Evolutionary conservation across 2,329 filamentous ascomycete genomes (phyloP), one percentile per base, ranked within the genome.

Genomic region (Fusarium sp.): DNA sequence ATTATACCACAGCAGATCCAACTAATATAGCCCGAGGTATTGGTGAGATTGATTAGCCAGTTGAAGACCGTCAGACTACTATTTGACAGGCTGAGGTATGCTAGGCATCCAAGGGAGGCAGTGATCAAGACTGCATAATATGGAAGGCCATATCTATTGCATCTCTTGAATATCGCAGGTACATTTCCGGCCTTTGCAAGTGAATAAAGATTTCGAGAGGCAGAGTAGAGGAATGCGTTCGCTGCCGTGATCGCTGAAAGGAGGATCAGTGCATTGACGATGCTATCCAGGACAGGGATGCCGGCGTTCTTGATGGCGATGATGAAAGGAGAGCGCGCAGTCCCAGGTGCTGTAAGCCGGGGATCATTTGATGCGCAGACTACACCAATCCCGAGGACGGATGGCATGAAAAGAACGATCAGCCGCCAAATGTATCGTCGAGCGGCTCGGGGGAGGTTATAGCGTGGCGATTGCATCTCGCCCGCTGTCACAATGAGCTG

Each of bases 321-420:
- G 14, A 59, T n/a, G 45, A 51, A 59, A 31, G 56, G 42, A 18
- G 24, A 38, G 12, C 33, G 35, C 36, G 24, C 42, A 49, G 42
- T 38, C 18, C 42, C 56, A 26, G 56, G n/a, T 36, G 24, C 56
- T 36, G 15, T 31, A 18, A 51, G 56, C 22, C 20, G 20, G 12
- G 24, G 42, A 10, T 51, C 56, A 12, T 20, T 39, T 51, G 33
- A 51, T 59, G 24, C 33, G 15, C 33, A 59, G 14, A 59, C 20
- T 18, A 38, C 26, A 35, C 42, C 20, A 28, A 31, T 51, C 14
- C n/a, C 42, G 17, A 51, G 17, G 24, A 38, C 11, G 14, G 24
- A 38, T 20, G 33, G 33, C 33, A 59, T 59, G 88, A 81, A 77
- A 86, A 89, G 3, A 85, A 89, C 85, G 5, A 79, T 67, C 12